These are phyloP conservation scores for Wakefieldia striispora DNA, from an alignment of 768 basidiomycete genomes.

Conservation along the genomic window DNA sequence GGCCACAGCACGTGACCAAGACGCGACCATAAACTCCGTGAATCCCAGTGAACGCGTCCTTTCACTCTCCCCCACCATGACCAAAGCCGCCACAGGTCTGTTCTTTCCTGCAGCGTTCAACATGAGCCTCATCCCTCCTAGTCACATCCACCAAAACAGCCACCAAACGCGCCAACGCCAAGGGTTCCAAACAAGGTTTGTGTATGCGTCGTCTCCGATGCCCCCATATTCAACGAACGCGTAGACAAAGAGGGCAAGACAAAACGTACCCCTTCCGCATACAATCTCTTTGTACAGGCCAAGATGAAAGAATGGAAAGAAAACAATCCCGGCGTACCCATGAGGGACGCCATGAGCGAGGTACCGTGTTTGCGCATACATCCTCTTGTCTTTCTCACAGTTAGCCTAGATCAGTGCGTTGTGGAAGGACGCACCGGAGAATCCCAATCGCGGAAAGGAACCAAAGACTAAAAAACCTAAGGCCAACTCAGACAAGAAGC, in stretches of 20 bases:
- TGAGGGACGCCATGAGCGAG: slow-evolving; percentile 54
- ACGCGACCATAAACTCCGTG: slow-evolving; percentile 27
- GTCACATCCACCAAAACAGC: slow-evolving; percentile 55
- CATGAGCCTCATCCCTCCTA: slow-evolving; percentile 21
- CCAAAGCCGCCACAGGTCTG: slow-evolving; percentile 50
- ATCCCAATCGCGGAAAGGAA: slow-evolving; percentile 60
- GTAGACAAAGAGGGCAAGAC: slow-evolving; percentile 44
- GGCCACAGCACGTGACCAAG: slow-evolving; percentile 28
- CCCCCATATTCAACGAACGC: background rate
- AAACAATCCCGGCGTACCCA: slow-evolving; percentile 43
- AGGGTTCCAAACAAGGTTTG: slow-evolving; percentile 39
- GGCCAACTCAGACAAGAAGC: slow-evolving; percentile 21
- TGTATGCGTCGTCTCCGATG: slow-evolving; percentile 3
- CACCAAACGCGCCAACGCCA: slow-evolving; percentile 51
- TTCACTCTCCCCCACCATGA: slow-evolving; percentile 38
- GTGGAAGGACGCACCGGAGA: slow-evolving; percentile 61
- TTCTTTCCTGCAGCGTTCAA: background rate
- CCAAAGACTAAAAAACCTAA: slow-evolving; percentile 47
- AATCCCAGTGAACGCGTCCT: background rate
- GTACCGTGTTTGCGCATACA: slow-evolving; percentile 24
- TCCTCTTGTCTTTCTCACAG: slow-evolving; percentile 7
- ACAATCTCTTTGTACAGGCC: slow-evolving; percentile 55
- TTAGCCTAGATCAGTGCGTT: slow-evolving; percentile 47
- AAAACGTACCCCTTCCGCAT: slow-evolving; percentile 58
- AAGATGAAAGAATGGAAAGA: slow-evolving; percentile 59